These are phyloP conservation scores for Trametes cinnabarina DNA, from an alignment of 768 basidiomycete genomes.

Conservation along the genomic window DNA sequence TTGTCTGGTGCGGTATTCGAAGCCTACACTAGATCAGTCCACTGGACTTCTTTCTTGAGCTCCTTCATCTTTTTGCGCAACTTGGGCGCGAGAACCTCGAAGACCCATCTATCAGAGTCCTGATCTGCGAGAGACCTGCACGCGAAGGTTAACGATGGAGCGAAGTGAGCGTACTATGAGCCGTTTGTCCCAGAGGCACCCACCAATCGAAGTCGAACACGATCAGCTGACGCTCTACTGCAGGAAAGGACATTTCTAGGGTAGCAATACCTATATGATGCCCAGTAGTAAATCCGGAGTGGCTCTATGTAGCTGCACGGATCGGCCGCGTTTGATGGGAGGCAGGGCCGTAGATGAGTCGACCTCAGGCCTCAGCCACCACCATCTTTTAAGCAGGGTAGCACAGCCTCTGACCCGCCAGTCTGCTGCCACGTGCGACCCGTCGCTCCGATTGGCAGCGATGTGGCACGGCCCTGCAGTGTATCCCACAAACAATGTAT, in stretches of 20 bases:
- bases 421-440: neutral
- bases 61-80: slow-evolving; percentile 80
- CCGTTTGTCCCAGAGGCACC: slow-evolving; percentile 3
- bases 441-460: neutral
- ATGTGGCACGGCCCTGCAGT: neutral
- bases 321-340: neutral
- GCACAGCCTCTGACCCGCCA: neutral
- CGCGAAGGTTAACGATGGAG: neutral
- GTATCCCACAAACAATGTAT: too few relatives aligned
- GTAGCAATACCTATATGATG: too few relatives aligned
- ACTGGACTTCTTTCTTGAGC: slow-evolving; percentile 64
- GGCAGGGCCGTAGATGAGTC: slow-evolving; percentile 4
- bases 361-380: neutral
- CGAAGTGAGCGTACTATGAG: neutral
- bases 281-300: too few relatives aligned
- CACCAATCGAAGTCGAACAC: slow-evolving; percentile 98
- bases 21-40: slow-evolving; percentile 92
- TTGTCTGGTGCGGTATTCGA: neutral
- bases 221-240: slow-evolving; percentile 61
- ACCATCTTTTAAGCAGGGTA: neutral
- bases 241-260: slow-evolving; percentile 17
- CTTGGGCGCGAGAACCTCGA: slow-evolving; percentile 83
- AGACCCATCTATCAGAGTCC: slow-evolving; percentile 92
- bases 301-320: neutral
- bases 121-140: slow-evolving; percentile 88